Evolutionary conservation across 257 asterid genomes (phyloP).

Genomic region (Phtheirospermum japonicum): DNA sequence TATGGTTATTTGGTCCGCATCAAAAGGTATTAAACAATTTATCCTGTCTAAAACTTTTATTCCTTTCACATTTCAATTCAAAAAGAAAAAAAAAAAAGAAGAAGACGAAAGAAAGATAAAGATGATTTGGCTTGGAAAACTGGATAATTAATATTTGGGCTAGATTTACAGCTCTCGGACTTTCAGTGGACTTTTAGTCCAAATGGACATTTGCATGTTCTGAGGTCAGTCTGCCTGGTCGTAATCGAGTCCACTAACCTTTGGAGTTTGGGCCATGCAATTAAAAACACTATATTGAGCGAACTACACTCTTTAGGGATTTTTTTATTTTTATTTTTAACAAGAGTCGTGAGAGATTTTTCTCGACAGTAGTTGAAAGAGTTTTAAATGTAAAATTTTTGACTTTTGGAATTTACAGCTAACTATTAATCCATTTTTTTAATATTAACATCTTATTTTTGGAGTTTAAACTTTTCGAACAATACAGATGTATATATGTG

Average conservation of each 20-base stretch:
- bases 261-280: background rate
- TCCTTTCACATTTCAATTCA: background rate
- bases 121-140: background rate
- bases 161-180: background rate
- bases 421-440: too few species aligned
- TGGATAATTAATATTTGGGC: background rate
- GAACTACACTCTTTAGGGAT: too few species aligned
- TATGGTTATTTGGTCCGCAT: slow-evolving; percentile 1
- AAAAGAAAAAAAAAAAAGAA: background rate
- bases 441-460: too few species aligned
- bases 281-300: too few species aligned
- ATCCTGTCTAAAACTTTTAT: background rate
- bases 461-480: too few species aligned
- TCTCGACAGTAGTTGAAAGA: too few species aligned
- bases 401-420: too few species aligned
- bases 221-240: background rate
- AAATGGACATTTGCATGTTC: background rate
- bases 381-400: too few species aligned
- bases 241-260: background rate
- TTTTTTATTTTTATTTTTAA: too few species aligned
- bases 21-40: background rate
- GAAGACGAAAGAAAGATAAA: too few species aligned
- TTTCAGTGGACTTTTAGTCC: background rate
- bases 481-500: too few species aligned
- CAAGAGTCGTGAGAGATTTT: too few species aligned